Percentiles rank a stretch among this genome's conserved stretches.
phyloP scores from a whole-genome alignment of 208 protist genomes.

The Acanthamoeba quina region DNA sequence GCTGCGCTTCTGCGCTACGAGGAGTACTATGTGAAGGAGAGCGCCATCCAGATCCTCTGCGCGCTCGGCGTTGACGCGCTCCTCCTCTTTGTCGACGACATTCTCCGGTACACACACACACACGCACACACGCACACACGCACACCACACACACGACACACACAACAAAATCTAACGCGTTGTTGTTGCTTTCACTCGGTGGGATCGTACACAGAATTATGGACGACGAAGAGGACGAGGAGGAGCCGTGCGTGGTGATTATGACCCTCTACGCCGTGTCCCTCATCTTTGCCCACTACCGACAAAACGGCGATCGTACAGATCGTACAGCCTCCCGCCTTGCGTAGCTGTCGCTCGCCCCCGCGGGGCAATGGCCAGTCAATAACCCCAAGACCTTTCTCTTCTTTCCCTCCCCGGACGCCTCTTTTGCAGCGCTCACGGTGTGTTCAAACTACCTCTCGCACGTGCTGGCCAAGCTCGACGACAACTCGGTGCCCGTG shows the following conservation, averaged over 20 bases:
- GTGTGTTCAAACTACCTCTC: constrained; percentile 17
- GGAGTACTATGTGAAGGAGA: constrained; percentile 37
- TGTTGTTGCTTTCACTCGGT: too few relatives aligned
- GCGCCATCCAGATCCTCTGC: constrained; percentile 33
- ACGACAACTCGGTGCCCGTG: constrained; percentile 27
- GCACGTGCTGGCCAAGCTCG: constrained; percentile 32
- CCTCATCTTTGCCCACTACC: constrained; percentile 44
- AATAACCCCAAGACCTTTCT: too few relatives aligned
- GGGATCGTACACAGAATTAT: constrained; percentile 10
- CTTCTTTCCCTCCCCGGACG: too few relatives aligned
- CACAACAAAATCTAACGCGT: too few relatives aligned
- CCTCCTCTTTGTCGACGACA: constrained; percentile 20
- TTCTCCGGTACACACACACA: neutral
- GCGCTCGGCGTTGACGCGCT: constrained; percentile 3
- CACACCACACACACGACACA: too few relatives aligned
- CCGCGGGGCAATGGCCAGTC: too few relatives aligned
- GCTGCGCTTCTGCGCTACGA: constrained; percentile 11
- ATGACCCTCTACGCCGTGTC: constrained; percentile 38
- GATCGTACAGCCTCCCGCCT: neutral
- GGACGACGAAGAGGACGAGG: constrained; percentile 33
- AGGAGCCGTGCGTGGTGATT: constrained; percentile 26
- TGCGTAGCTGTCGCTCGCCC: too few relatives aligned
- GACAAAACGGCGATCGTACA: neutral
- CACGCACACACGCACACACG: too few relatives aligned
- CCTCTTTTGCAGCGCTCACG: neutral